Evolutionary conservation across 2,329 filamentous ascomycete species (phyloP), one percentile per base, ranked within the genome.

Genomic region (Ophiosphaerella narmari): DNA sequence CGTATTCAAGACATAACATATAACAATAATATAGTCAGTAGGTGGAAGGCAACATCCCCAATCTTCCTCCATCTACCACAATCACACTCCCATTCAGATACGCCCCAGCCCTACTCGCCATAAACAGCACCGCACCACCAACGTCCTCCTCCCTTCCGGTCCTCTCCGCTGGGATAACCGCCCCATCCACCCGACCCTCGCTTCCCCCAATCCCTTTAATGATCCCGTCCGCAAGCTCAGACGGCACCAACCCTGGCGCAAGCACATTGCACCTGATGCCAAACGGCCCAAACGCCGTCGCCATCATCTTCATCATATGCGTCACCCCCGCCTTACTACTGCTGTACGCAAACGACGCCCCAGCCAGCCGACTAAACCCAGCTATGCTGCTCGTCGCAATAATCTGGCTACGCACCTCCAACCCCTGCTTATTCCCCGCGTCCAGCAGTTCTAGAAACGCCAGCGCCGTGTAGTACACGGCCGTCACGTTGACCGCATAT

Each of bases 61-160:
- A 64, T 49, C 85, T 77, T 1, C 86, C 86, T 41, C 86, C 86
- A 65, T 89, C 87, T 0, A 83, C 76, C 7, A 88, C 71, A 39
- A 88, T 72, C 13, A 85, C 78, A 51, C 80, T 80, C 2, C 86
- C 87, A 67, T 88, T 89, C 59, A 82, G 75, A 67, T 87, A 89
- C 3, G 82, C 82, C 1, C 87, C 87, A 2, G 86, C 85, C 54
- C 80, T 75, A 41, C 83, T 84, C 3, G 82, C 83, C 65, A 90
- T 75, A 74, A 85, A 89, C 43, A 90, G 66, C 23, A 89, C 79
- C 40, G 83, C 76, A 1, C 86, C 86, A 1, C 80, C 83, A 76
- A 90, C 83, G 62, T 88, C 86, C 58, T 83, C 73, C 50, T 84
- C 79, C 35, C 81, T 78, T 1, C 86, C 86, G 53, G 82, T 77